These are phyloP conservation scores for Fusarium transvaalense DNA, from an alignment of 2,329 filamentous ascomycete species.

Conservation along the genomic window DNA sequence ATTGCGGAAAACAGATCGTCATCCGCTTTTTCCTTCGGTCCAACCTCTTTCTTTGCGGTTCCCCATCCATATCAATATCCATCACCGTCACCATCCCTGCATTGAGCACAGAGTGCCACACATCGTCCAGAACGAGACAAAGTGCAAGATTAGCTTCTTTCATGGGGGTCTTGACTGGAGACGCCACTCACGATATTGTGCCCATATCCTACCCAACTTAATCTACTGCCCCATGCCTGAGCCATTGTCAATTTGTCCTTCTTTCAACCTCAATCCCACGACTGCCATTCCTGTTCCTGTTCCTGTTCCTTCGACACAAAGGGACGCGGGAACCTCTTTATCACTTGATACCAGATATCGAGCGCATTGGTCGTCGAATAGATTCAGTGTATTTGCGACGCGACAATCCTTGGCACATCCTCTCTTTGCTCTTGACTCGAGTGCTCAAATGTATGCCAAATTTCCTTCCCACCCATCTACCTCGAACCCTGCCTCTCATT, in stretches of 20 bases:
- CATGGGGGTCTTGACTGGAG: conserved; percentile 8
- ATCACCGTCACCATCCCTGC: conserved; percentile 29
- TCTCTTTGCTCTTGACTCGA: neutral
- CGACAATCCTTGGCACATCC: neutral
- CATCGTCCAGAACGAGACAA: conserved; percentile 37
- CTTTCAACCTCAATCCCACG: conserved; percentile 21
- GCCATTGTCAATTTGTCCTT: conserved; percentile 17
- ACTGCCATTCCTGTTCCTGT: neutral
- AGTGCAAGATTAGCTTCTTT: conserved; percentile 36
- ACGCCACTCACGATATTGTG: conserved; percentile 39
- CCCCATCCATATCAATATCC: conserved; percentile 6
- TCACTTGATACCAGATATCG: conserved; percentile 13
- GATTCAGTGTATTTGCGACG: conserved; percentile 28
- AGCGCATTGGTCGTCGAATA: conserved; percentile 15
- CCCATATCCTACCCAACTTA: neutral
- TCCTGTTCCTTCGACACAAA: conserved; percentile 8
- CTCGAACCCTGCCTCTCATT: neutral
- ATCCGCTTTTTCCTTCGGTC: conserved; percentile 15
- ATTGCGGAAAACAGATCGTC: conserved; percentile 2
- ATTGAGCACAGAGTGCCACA: conserved; percentile 26
- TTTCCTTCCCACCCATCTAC: neutral
- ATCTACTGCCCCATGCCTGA: conserved; percentile 9
- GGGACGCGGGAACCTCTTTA: neutral
- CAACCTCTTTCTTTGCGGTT: conserved; percentile 6
- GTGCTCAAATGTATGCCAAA: conserved; percentile 7